Conservation (phyloP, 257 asterid species). For the Solanum gandarillasii region DNA sequence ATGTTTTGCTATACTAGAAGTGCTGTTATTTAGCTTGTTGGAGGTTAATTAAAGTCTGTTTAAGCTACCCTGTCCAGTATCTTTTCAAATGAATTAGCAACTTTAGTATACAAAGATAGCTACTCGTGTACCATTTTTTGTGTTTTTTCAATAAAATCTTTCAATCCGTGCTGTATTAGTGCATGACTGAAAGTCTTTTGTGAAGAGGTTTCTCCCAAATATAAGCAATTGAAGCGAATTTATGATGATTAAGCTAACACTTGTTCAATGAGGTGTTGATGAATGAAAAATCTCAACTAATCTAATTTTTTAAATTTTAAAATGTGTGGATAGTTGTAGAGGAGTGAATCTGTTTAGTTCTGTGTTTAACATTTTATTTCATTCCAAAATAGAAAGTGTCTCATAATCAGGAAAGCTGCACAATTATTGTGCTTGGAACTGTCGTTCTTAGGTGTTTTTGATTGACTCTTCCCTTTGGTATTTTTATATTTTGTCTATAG, state of each 20-base stretch:
- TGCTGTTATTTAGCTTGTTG: neutral
- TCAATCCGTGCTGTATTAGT: neutral
- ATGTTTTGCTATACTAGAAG: constrained; percentile 1
- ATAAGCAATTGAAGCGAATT: neutral
- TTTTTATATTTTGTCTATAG: neutral
- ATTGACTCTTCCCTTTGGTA: neutral
- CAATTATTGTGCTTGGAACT: neutral
- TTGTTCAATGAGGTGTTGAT: neutral
- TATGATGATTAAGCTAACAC: neutral
- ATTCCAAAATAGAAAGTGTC: neutral
- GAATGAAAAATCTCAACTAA: neutral
- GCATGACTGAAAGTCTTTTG: neutral
- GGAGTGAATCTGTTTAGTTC: neutral
- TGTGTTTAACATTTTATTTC: neutral
- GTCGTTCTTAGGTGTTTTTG: neutral
- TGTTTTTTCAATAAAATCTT: neutral
- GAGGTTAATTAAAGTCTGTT: neutral
- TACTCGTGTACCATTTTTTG: neutral
- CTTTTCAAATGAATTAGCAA: neutral
- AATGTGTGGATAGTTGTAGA: neutral
- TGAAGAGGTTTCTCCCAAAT: neutral
- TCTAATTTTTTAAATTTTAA: neutral
- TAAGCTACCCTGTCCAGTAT: neutral
- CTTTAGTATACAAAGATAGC: neutral
- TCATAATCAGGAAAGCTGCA: neutral